Evolutionary conservation across 1,139 yeast genomes (phyloP).

Genomic region (Wickerhamomyces sp.): DNA sequence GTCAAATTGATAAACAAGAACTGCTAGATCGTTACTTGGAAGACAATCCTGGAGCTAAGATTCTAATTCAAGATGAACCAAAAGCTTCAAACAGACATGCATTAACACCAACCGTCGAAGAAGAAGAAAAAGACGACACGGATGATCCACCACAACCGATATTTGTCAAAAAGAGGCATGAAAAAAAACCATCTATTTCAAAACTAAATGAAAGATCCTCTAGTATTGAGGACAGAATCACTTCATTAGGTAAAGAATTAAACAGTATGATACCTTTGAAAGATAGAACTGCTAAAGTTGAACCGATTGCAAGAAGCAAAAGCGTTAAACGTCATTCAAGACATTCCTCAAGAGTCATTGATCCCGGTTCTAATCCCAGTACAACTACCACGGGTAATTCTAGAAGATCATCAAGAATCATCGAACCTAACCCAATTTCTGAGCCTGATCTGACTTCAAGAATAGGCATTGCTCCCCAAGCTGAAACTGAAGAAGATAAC

Average conservation of each 20-base stretch:
- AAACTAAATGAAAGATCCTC: constrained; percentile 1
- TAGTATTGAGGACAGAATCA: constrained; percentile 17
- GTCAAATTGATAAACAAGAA: constrained; percentile 12
- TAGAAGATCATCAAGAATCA: constrained; percentile 5
- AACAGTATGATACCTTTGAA: constrained; percentile 20
- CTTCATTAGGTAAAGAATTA: constrained; percentile 18
- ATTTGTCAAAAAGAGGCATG: not conserved
- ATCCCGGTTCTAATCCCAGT: not conserved
- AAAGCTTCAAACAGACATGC: no score
- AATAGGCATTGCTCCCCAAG: not conserved
- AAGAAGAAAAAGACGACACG: not conserved
- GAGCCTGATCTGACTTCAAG: not conserved
- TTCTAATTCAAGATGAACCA: not conserved
- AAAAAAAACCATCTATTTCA: not conserved
- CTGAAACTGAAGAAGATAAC: constrained; percentile 1
- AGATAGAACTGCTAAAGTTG: constrained; percentile 14
- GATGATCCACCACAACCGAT: not conserved
- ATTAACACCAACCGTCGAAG: not conserved
- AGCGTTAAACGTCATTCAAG: constrained; percentile 5
- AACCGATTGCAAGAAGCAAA: constrained; percentile 5
- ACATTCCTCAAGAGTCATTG: not conserved
- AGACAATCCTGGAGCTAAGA: not conserved
- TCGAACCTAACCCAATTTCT: constrained; percentile 1
- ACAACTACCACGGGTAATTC: not conserved
- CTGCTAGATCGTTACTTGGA: constrained; percentile 10